phyloP scores from a whole-genome alignment of 345 rosid genomes.

The Gynandropsis gynandra region DNA sequence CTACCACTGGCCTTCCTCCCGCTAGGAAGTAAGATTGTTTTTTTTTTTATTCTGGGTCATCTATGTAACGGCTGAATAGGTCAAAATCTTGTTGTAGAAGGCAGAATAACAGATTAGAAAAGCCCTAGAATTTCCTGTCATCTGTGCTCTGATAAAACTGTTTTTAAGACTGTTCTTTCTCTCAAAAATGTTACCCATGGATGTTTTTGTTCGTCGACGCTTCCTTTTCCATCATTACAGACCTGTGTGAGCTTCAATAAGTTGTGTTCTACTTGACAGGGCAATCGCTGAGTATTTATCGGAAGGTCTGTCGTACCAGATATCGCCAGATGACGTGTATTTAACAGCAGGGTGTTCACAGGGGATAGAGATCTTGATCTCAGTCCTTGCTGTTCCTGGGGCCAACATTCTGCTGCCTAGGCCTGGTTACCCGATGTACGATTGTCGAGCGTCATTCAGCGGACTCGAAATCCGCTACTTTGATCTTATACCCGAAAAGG shows the following conservation, averaged over 20 bases:
- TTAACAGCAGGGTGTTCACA: conserved; percentile 49
- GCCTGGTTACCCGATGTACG: conserved; percentile 49
- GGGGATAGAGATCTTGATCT: conserved; percentile 41
- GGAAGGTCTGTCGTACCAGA: conserved; percentile 42
- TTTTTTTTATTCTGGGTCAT: background rate
- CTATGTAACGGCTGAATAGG: background rate
- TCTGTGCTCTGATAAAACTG: no score
- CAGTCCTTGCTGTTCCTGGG: conserved; percentile 47
- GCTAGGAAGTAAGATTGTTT: conserved; percentile 19
- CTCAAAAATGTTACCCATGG: no score
- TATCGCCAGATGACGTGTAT: conserved; percentile 47
- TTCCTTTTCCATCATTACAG: no score
- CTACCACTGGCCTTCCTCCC: conserved; percentile 17
- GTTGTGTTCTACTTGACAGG: conserved; percentile 24
- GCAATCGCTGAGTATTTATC: conserved; percentile 55
- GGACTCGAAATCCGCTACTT: conserved; percentile 46
- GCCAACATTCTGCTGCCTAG: conserved; percentile 57
- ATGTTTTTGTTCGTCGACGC: no score
- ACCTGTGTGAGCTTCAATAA: no score
- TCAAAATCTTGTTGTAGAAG: background rate
- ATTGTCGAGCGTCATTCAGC: conserved; percentile 31
- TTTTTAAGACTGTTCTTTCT: no score
- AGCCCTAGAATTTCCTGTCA: no score
- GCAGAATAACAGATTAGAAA: background rate
- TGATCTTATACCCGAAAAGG: conserved; percentile 52